Percentiles rank a stretch among this genome's conserved stretches.
Conservation (phyloP, 768 basidiomycete species). For the Cyclocybe cylindracea region DNA sequence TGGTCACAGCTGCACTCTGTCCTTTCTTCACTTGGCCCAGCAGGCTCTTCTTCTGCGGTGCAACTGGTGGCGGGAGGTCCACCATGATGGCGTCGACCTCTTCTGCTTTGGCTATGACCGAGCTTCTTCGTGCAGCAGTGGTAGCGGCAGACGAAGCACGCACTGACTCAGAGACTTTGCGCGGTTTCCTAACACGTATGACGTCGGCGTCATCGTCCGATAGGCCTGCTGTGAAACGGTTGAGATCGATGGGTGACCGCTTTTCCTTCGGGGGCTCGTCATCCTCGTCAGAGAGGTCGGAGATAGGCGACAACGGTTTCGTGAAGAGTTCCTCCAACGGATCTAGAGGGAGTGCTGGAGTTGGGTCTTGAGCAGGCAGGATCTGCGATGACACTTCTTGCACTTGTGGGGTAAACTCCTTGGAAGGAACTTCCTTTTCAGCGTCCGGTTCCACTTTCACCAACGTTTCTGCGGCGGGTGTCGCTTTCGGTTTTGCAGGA, state of each 20-base stretch:
- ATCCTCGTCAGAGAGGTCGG: not conserved
- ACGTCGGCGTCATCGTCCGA: slow-evolving; percentile 19
- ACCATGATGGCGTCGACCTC: not conserved
- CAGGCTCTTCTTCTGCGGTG: slow-evolving; percentile 9
- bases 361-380: not conserved
- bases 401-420: too few species aligned
- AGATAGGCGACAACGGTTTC: slow-evolving; percentile 6
- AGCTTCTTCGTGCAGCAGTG: not conserved
- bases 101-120: not conserved
- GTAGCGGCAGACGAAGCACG: not conserved
- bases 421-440: too few species aligned
- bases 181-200: slow-evolving; percentile 11
- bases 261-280: not conserved
- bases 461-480: not conserved
- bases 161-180: slow-evolving; percentile 2
- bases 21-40: slow-evolving; percentile 7
- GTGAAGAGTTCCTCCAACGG: not conserved
- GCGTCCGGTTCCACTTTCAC: not conserved
- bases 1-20: slow-evolving; percentile 29
- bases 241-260: slow-evolving; percentile 4
- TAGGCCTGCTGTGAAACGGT: slow-evolving; percentile 9
- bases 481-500: not conserved
- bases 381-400: not conserved
- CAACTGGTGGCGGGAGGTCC: not conserved
- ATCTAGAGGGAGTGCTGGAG: not conserved